phyloP scores from a whole-genome alignment of 2,329 filamentous ascomycete genomes.

The Venturia aucupariae region DNA sequence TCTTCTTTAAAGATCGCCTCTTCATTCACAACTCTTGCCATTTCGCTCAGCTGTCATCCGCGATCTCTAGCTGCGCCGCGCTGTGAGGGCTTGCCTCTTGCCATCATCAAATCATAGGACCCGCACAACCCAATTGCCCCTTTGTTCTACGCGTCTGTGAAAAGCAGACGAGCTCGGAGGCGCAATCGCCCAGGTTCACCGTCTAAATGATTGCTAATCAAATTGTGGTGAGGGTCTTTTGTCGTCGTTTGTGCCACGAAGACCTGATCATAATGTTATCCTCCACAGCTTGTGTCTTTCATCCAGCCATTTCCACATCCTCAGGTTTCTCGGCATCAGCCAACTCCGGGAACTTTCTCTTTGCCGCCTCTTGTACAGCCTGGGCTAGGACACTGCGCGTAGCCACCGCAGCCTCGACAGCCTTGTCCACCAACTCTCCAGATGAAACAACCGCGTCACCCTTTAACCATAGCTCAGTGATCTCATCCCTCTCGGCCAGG shows the following conservation, averaged over 20 bases:
- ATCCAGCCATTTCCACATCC: slow-evolving; percentile 10
- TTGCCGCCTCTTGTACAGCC: slow-evolving; percentile 44
- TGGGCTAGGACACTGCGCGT: slow-evolving; percentile 51
- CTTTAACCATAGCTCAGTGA: slow-evolving; percentile 92
- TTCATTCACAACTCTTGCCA: too few relatives aligned
- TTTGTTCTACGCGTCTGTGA: neutral
- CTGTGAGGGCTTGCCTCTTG: too few relatives aligned
- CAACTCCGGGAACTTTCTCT: slow-evolving; percentile 10
- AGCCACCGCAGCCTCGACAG: slow-evolving; percentile 53
- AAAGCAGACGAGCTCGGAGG: neutral
- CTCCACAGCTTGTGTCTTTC: neutral
- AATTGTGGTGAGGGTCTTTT: neutral
- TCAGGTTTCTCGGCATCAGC: neutral
- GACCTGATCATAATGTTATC: neutral
- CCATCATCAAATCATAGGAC: neutral
- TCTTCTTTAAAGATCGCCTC: too few relatives aligned
- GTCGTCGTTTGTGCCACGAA: neutral
- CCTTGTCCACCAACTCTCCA: slow-evolving; percentile 51
- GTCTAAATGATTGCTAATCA: neutral
- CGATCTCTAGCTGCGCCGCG: too few relatives aligned
- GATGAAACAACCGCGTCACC: slow-evolving; percentile 45
- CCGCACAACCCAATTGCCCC: neutral
- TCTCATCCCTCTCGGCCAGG: slow-evolving; percentile 75
- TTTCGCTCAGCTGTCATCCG: too few relatives aligned
- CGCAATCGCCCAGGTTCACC: neutral